These are phyloP conservation scores for Pseudocercospora cruenta DNA, from an alignment of 2,329 filamentous ascomycete genomes.

Conservation along the genomic window DNA sequence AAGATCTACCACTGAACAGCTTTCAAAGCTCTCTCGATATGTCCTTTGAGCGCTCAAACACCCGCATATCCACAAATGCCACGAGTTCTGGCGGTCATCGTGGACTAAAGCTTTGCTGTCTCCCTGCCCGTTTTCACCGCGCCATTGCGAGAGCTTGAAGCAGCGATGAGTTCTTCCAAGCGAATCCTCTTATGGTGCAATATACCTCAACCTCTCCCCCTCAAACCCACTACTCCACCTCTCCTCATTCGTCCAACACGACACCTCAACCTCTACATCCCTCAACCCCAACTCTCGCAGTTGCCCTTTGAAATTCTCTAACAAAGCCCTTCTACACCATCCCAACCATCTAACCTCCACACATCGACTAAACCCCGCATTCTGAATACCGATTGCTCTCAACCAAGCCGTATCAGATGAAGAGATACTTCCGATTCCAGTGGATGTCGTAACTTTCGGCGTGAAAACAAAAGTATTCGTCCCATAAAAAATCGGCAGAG, in stretches of 20 bases:
- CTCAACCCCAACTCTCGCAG: constrained; percentile 9
- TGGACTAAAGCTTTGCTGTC: too few species aligned
- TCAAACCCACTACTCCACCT: constrained; percentile 17
- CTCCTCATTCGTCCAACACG: constrained; percentile 19
- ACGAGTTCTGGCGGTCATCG: background rate
- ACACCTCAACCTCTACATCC: constrained; percentile 8
- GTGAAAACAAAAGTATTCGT: constrained; percentile 21
- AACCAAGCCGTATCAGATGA: constrained; percentile 8
- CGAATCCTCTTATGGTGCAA: background rate
- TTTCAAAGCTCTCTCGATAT: background rate
- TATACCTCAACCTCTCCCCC: background rate
- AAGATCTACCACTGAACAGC: background rate
- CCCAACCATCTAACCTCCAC: constrained; percentile 15
- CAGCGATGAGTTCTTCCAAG: too few species aligned
- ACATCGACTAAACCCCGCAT: constrained; percentile 3
- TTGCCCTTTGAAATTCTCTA: constrained; percentile 11
- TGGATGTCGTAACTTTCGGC: background rate
- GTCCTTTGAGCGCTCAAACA: background rate
- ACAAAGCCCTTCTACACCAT: constrained; percentile 14
- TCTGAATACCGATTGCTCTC: background rate
- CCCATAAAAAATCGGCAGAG: constrained; percentile 22
- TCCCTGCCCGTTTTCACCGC: too few species aligned
- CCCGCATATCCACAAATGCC: background rate
- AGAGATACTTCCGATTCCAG: constrained; percentile 8
- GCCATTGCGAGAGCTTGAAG: too few species aligned